Evolutionary conservation across 192 early-diverging fungal species (phyloP).

Genomic region (Cetraspora pellucida): DNA sequence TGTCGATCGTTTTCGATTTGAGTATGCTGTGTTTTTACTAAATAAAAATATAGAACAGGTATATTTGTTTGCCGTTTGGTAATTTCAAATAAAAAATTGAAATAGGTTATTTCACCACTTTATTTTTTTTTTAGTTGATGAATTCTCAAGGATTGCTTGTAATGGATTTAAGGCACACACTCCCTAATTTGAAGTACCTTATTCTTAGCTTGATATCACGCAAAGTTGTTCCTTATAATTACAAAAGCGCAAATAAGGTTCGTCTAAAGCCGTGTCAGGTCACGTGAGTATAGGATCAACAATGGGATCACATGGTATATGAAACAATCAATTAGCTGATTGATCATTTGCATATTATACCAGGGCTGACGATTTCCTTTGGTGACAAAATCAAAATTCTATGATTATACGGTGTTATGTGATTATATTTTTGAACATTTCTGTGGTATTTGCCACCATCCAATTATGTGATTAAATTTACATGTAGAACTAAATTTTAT

Average conservation of each 20-base stretch:
- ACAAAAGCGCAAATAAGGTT: not conserved
- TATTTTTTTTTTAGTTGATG: slow-evolving; percentile 56
- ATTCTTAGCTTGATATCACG: slow-evolving; percentile 56
- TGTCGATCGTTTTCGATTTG: slow-evolving; percentile 68
- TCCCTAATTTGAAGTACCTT: slow-evolving; percentile 69
- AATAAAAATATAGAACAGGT: slow-evolving; percentile 90
- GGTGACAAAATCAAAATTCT: no score
- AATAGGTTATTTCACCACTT: not conserved
- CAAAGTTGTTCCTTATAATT: slow-evolving; percentile 32
- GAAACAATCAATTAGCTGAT: no score
- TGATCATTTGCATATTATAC: no score
- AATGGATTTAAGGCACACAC: slow-evolving; percentile 69
- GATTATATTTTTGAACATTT: no score
- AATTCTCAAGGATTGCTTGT: slow-evolving; percentile 64
- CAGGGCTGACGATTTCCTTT: no score
- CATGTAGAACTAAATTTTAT: no score
- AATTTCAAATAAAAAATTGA: not conserved
- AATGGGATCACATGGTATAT: no score
- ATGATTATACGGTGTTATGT: no score
- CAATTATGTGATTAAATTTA: no score
- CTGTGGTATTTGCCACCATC: no score
- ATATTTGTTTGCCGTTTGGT: not conserved
- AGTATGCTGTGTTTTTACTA: slow-evolving; percentile 81
- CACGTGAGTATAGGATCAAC: no score
- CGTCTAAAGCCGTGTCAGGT: no score